Evolutionary conservation across 306 rosid genomes (phyloP), one percentile per base, ranked within the genome.

Genomic region (Cucurbita moschata): DNA sequence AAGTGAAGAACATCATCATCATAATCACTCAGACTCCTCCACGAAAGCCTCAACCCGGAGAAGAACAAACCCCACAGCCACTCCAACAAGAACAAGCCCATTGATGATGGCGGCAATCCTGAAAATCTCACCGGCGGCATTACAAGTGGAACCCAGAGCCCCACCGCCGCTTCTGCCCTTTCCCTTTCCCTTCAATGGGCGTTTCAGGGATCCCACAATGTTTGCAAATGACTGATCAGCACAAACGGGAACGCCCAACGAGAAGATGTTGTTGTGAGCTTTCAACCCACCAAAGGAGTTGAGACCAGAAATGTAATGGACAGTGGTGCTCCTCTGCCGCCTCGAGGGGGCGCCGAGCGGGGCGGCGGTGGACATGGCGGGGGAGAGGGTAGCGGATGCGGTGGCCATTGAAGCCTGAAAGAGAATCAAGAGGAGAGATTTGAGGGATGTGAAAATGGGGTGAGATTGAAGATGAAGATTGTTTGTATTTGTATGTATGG

Each of bases 31-130:
- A 18, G 96, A 53, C 63, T 89, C 97, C 81, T 91, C 97, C 5
- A 87, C 81, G 44, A 21, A 71, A 0, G 96, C 92, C 81, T 91
- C 97, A 8, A 91, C 39, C 82, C 96, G 88, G 44, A 91, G 97
- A 79, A 91, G 97, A 55, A 88, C 87, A 40, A 88, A 91, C n/a
- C 96, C 97, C 11, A 91, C 91, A 1, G 96, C 97, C 69, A 91
- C 96, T 38, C 97, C 96, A 50, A 87, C 52, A 44, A 91, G 93
- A 62, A 80, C 82, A 74, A 88, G 91, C 0, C 85, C 96, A 81
- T 86, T 91, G 58, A 87, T 79, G 72, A 85, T 83, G 19, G 83
- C 89, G 3, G 96, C 97, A 81, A 89, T 87, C 84, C 72, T 87
- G 86, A 91, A 89, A 70, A 89, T 91, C 88, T 91, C 93, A 77